Conservation (phyloP, 2,329 filamentous ascomycete genomes). For the Nothomitra cinnamomea region DNA sequence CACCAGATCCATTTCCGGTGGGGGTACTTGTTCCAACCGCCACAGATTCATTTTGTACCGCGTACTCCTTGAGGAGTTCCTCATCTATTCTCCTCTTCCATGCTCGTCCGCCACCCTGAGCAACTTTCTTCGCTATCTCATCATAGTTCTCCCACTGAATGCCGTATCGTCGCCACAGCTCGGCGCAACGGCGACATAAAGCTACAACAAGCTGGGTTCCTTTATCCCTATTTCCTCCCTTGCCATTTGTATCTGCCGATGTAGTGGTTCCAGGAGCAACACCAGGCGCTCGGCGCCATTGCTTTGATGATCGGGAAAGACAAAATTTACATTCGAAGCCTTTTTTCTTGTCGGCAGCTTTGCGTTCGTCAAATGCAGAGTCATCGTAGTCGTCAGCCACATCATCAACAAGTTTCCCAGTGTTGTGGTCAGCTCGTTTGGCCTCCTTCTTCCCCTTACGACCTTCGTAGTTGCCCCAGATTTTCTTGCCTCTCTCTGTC, state of each 20-base stretch:
- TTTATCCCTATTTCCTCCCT: slow-evolving; percentile 55
- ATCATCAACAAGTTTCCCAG: slow-evolving; percentile 71
- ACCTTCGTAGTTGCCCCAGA: slow-evolving; percentile 80
- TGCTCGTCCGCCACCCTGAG: slow-evolving; percentile 59
- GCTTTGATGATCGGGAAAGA: slow-evolving; percentile 56
- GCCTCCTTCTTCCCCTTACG: slow-evolving; percentile 82
- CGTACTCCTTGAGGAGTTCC: slow-evolving; percentile 65
- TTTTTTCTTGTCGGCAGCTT: slow-evolving; percentile 62
- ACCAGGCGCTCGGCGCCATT: slow-evolving; percentile 82
- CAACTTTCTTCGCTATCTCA: slow-evolving; percentile 75
- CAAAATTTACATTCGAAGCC: slow-evolving; percentile 93
- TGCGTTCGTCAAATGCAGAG: slow-evolving; percentile 84
- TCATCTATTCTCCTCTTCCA: slow-evolving; percentile 86
- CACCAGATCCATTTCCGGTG: slow-evolving; percentile 25
- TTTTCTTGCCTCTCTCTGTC: slow-evolving; percentile 61
- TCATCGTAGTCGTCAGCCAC: slow-evolving; percentile 86
- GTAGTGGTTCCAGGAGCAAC: slow-evolving; percentile 54
- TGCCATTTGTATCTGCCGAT: slow-evolving; percentile 43
- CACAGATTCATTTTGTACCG: slow-evolving; percentile 26
- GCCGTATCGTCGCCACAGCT: slow-evolving; percentile 88
- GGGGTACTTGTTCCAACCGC: slow-evolving; percentile 26
- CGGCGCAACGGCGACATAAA: slow-evolving; percentile 76
- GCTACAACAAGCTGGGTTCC: slow-evolving; percentile 58
- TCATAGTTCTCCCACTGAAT: slow-evolving; percentile 93
- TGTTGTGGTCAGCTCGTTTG: slow-evolving; percentile 47